These are phyloP conservation scores for Hondaea fermentalgiana DNA, from an alignment of 108 stramenopile species.

Conservation along the genomic window DNA sequence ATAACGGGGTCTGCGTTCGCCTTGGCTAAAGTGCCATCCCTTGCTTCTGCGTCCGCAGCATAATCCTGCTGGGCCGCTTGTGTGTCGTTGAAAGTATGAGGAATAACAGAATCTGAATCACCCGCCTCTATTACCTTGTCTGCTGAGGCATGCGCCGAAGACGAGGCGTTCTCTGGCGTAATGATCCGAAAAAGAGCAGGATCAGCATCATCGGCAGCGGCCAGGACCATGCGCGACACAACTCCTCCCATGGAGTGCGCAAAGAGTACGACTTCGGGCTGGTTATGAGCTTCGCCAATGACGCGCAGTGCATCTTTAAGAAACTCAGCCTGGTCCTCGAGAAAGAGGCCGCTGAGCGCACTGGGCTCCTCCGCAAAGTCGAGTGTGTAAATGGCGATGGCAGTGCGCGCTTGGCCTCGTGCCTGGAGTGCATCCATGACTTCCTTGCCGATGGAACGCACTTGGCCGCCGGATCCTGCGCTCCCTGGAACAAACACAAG, in stretches of 20 bases:
- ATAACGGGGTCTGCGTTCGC: too few relatives aligned
- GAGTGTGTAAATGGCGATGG: background rate
- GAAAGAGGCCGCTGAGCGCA: background rate
- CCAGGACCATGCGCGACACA: background rate
- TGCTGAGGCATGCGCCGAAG: too few relatives aligned
- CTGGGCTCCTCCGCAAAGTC: background rate
- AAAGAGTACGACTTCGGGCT: background rate
- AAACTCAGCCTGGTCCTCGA: background rate
- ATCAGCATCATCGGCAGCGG: background rate
- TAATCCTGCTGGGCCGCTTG: too few relatives aligned
- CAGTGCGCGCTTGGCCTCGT: background rate
- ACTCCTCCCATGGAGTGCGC: slow-evolving; percentile 8
- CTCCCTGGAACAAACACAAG: background rate
- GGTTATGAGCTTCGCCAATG: background rate
- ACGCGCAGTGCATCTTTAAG: background rate
- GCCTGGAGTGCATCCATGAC: background rate
- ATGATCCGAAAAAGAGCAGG: background rate
- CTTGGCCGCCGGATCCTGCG: background rate
- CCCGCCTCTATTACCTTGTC: too few relatives aligned
- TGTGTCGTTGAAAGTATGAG: too few relatives aligned
- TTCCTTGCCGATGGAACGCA: background rate
- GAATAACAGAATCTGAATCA: too few relatives aligned
- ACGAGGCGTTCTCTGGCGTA: background rate
- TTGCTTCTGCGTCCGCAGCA: too few relatives aligned
- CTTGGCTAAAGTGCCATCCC: too few relatives aligned